Conservation (phyloP, 352 stramenopile genomes). For the Salisapilia sapeloensis region DNA sequence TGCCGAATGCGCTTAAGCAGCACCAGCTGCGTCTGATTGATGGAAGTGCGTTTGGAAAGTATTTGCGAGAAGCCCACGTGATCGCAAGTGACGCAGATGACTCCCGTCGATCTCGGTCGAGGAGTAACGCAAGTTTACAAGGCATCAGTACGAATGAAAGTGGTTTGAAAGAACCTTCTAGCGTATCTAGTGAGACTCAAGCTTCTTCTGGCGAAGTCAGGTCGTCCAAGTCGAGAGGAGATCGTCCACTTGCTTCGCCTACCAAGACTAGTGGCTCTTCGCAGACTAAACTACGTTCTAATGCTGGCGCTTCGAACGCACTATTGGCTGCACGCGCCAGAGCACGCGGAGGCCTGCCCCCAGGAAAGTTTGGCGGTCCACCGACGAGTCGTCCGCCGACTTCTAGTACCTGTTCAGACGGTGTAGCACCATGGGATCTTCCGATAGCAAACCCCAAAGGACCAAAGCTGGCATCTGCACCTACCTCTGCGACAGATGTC, state of each 20-base stretch:
- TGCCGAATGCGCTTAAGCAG: conserved; percentile 26
- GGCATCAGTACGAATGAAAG: conserved; percentile 2
- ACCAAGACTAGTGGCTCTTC: neutral
- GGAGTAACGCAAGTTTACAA: conserved; percentile 14
- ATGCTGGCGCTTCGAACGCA: conserved; percentile 38
- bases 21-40: conserved; percentile 23
- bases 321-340: conserved; percentile 52
- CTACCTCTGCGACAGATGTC: no score
- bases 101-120: conserved; percentile 7
- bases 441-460: conserved; percentile 26
- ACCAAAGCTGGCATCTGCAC: conserved; percentile 5
- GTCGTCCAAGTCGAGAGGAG: conserved; percentile 5
- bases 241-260: neutral
- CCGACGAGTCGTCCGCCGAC: conserved; percentile 7
- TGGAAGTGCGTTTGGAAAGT: conserved; percentile 23
- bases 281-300: conserved; percentile 17
- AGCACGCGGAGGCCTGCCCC: conserved; percentile 36
- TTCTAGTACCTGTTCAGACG: conserved; percentile 11
- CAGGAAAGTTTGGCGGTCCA: conserved; percentile 23
- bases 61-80: conserved; percentile 37
- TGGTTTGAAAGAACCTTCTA: no score
- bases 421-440: conserved; percentile 56
- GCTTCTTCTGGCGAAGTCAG: no score
- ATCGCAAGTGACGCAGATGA: conserved; percentile 5
- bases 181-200: no score